A percentile compares a stretch with the other conserved stretches of the same genome.
Conservation (phyloP, 2,329 filamentous ascomycete genomes). For the Colletotrichum truncatum region DNA sequence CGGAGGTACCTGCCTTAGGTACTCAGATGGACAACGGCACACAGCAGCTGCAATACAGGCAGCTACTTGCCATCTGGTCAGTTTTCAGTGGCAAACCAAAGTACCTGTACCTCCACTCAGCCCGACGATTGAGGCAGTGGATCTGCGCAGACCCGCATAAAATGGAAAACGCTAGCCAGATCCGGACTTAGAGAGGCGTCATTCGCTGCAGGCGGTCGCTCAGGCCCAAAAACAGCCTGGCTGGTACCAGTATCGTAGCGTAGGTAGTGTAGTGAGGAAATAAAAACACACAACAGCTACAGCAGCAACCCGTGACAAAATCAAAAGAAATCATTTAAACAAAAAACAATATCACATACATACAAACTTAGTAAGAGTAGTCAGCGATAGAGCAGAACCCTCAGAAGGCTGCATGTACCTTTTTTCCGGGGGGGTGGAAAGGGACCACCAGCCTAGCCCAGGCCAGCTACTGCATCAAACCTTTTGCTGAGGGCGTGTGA, state of each 20-base stretch:
- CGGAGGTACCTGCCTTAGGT: slow-evolving; percentile 10
- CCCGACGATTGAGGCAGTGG: slow-evolving; percentile 22
- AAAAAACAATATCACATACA: too few species aligned
- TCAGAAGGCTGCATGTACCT: neutral
- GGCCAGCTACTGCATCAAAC: too few species aligned
- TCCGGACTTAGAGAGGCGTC: slow-evolving; percentile 2
- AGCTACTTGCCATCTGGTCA: neutral
- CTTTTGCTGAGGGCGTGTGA: too few species aligned
- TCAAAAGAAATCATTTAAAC: neutral
- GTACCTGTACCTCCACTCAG: slow-evolving; percentile 13
- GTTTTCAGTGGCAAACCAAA: neutral
- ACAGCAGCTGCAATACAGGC: neutral
- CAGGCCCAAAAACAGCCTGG: slow-evolving; percentile 19
- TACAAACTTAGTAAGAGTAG: too few species aligned
- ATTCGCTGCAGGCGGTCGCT: slow-evolving; percentile 31
- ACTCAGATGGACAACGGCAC: neutral
- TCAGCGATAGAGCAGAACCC: too few species aligned
- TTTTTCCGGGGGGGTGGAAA: neutral
- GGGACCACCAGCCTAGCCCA: too few species aligned
- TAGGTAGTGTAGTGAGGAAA: too few species aligned
- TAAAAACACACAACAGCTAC: neutral
- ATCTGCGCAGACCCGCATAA: slow-evolving; percentile 19
- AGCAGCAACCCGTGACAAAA: neutral
- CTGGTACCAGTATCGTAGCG: too few species aligned
- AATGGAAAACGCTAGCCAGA: neutral